Evolutionary conservation across 306 rosid species (phyloP).

Genomic region (Dryas drummondii): DNA sequence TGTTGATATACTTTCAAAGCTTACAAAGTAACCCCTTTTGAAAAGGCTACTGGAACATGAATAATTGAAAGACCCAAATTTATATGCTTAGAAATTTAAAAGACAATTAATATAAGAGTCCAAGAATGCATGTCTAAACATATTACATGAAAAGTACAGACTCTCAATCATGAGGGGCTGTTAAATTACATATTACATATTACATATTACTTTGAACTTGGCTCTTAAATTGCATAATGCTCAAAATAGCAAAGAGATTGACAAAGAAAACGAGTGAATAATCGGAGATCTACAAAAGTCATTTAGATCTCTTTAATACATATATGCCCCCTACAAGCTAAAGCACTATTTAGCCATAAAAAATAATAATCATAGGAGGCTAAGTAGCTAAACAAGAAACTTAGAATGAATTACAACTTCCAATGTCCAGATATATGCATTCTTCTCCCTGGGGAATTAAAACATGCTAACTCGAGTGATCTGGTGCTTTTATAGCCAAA

Average conservation of each 20-base stretch:
- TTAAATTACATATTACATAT: too few relatives aligned
- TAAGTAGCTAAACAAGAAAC: background rate
- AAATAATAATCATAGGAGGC: background rate
- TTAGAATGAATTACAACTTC: background rate
- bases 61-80: background rate
- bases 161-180: too few relatives aligned
- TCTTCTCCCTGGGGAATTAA: background rate
- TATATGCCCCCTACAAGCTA: background rate
- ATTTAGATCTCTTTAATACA: background rate
- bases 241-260: too few relatives aligned
- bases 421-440: background rate
- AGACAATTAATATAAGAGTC: background rate
- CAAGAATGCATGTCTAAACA: too few relatives aligned
- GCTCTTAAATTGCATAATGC: too few relatives aligned
- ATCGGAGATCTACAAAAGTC: background rate
- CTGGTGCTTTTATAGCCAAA: background rate
- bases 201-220: too few relatives aligned
- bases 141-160: too few relatives aligned
- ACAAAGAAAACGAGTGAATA: background rate
- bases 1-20: background rate
- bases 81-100: background rate
- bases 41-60: background rate
- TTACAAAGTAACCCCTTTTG: background rate
- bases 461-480: background rate
- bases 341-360: too few relatives aligned